Base-by-base conservation (phyloP, 176 grass and related monocot genomes). In the Carex scoparia region DNA sequence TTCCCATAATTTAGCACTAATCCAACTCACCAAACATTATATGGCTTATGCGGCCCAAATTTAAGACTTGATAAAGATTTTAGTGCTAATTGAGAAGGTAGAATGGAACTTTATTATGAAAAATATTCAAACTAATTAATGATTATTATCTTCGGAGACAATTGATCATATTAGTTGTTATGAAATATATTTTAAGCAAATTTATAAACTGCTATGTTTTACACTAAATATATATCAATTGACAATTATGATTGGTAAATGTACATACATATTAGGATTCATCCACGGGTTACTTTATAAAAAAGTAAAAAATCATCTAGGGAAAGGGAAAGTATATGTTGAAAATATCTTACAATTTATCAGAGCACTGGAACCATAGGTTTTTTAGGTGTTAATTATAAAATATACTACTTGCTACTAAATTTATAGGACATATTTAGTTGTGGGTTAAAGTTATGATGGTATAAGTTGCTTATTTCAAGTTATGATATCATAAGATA, bases 1-100 rank as follows among this genome's bases (percentile, higher is more conserved):
- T 89, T 84, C 80, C 70, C 49, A 65, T 84, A 32, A 53, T 78
- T 69, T 54, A 69, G 55, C 35, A 79, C 86, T 79, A 79, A 70
- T 78, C 81, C 37, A 28, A 79, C 60, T 79, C 67, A 88, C 32
- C 42, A 37, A 54, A 84, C 68, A 84, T 19, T 71, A 78, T 10
- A 54, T 32, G 67, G 38, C 33, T 77, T 46, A 7, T 46, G 2
- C 40, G 5, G 54, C 31, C 37, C 63, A 16, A 70, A 27, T 62
- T 59, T 40, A 68, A 44, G 19, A 81, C 28, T 86, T 59, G 46
- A 81, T 67, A 65, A 86, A 31, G 4, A 68, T 46, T 81, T 81
- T 23, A 28, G 67, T 65, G 49, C 49, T 86, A 31, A 35, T 46
- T 57, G 54, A 67, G 42, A 80, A 69, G 55, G 62, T 59, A 37